Evolutionary conservation across 129 eudicot genomes (phyloP).

Genomic region (Pulicaria dysenterica): DNA sequence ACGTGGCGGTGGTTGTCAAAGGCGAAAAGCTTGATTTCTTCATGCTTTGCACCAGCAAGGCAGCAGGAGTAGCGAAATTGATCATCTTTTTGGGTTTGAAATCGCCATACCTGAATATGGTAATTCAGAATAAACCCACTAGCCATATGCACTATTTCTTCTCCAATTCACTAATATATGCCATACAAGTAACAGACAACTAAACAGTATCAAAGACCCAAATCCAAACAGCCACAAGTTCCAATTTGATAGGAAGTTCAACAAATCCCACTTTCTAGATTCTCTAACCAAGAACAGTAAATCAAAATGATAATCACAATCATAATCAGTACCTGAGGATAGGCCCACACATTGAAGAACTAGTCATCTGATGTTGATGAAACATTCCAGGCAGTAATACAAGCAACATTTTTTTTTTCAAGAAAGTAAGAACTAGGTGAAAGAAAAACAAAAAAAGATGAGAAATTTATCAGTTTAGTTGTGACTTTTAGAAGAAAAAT

Average conservation of each 20-base stretch:
- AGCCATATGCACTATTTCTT: conserved; percentile 53
- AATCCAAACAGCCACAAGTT: conserved; percentile 19
- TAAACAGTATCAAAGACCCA: conserved; percentile 32
- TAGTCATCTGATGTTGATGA: conserved; percentile 38
- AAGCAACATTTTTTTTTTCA: conserved; percentile 47
- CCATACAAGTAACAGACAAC: conserved; percentile 33
- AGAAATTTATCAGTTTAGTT: conserved; percentile 11
- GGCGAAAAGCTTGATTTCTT: conserved; percentile 49
- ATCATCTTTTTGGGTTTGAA: conserved; percentile 40
- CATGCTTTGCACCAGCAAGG: conserved; percentile 43
- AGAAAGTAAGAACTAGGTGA: conserved; percentile 5
- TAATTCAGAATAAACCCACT: conserved; percentile 61
- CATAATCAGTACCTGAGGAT: conserved; percentile 38
- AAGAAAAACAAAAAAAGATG: conserved; percentile 19
- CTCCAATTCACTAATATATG: conserved; percentile 48
- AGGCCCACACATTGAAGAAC: conserved; percentile 38
- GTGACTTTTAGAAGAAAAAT: conserved; percentile 32
- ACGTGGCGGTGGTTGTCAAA: conserved; percentile 46
- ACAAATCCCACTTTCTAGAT: conserved; percentile 30
- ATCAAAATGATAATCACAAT: neutral
- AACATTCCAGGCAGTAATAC: conserved; percentile 28
- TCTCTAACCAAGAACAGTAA: conserved; percentile 14
- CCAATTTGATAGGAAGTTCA: neutral
- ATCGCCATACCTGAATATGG: conserved; percentile 66
- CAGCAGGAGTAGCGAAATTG: conserved; percentile 23